Evolutionary conservation across 331 rosid species (phyloP).

Genomic region (Acacia pycnantha): DNA sequence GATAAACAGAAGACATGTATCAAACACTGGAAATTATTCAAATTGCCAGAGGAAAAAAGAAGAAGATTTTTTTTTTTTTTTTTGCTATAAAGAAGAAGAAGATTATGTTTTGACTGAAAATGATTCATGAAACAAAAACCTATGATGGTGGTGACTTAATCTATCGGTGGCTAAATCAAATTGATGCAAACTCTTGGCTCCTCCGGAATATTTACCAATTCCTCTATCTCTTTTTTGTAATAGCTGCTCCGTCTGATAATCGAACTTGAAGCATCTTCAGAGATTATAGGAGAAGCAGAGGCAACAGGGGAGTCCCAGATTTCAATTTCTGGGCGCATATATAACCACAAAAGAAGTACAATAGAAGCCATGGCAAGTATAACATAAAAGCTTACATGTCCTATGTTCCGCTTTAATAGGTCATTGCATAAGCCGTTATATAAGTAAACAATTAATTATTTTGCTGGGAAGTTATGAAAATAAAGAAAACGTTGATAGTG

Average conservation of each 20-base stretch:
- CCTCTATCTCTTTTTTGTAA: constrained; percentile 15
- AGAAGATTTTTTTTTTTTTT: too few species aligned
- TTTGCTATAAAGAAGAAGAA: too few species aligned
- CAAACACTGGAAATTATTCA: neutral
- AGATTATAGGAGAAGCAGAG: neutral
- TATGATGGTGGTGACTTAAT: neutral
- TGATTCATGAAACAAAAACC: constrained; percentile 5
- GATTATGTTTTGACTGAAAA: neutral
- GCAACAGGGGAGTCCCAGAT: neutral
- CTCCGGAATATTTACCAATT: neutral
- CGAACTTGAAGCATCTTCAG: constrained; percentile 23
- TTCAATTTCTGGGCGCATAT: constrained; percentile 7
- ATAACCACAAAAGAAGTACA: constrained; percentile 37
- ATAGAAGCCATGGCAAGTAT: constrained; percentile 44
- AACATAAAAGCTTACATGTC: neutral
- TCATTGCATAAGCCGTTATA: neutral
- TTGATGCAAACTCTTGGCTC: constrained; percentile 42
- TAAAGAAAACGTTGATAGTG: neutral
- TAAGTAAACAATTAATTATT: neutral
- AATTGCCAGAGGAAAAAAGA: neutral
- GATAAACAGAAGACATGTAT: neutral
- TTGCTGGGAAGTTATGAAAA: neutral
- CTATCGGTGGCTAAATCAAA: constrained; percentile 25
- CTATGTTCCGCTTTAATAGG: neutral
- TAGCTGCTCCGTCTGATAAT: constrained; percentile 2